phyloP scores from a whole-genome alignment of 352 stramenopile genomes.

The Thalassiosira sp. region DNA sequence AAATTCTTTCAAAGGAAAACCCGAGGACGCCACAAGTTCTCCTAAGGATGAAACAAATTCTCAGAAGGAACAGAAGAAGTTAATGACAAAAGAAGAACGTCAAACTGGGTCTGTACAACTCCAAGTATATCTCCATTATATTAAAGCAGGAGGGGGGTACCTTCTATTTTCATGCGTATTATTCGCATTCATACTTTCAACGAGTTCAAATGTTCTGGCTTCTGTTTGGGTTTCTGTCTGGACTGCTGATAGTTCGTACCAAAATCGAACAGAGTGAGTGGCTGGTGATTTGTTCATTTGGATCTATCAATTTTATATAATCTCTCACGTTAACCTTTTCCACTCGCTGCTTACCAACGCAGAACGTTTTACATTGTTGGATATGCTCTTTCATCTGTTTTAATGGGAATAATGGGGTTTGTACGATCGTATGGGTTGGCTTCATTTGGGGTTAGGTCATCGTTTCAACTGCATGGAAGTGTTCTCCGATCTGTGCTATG shows the following conservation, averaged over 20 bases:
- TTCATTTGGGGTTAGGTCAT: conserved; percentile 61
- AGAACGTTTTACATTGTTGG: conserved; percentile 65
- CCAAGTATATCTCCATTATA: conserved; percentile 76
- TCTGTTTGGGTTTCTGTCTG: conserved; percentile 91
- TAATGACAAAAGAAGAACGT: conserved; percentile 73
- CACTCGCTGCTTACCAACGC: background rate
- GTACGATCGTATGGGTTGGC: conserved; percentile 54
- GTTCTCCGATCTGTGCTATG: conserved; percentile 86
- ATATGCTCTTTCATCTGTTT: conserved; percentile 38
- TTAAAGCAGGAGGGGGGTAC: conserved; percentile 72
- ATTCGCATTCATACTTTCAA: conserved; percentile 84
- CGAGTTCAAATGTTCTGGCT: conserved; percentile 83
- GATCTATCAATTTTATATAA: too few relatives aligned
- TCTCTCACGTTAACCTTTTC: background rate
- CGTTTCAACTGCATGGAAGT: conserved; percentile 83
- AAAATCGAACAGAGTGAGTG: conserved; percentile 32
- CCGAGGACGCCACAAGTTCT: background rate
- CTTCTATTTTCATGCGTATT: conserved; percentile 60
- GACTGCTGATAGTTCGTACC: conserved; percentile 84
- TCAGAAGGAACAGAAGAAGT: conserved; percentile 32
- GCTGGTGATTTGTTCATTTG: background rate
- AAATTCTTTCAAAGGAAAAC: conserved; percentile 18
- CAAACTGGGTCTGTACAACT: conserved; percentile 70
- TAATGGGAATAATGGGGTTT: conserved; percentile 61
- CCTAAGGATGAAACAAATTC: conserved; percentile 5